phyloP scores from a whole-genome alignment of 2,329 filamentous ascomycete genomes.

The Aspergillus brunneoviolaceus region DNA sequence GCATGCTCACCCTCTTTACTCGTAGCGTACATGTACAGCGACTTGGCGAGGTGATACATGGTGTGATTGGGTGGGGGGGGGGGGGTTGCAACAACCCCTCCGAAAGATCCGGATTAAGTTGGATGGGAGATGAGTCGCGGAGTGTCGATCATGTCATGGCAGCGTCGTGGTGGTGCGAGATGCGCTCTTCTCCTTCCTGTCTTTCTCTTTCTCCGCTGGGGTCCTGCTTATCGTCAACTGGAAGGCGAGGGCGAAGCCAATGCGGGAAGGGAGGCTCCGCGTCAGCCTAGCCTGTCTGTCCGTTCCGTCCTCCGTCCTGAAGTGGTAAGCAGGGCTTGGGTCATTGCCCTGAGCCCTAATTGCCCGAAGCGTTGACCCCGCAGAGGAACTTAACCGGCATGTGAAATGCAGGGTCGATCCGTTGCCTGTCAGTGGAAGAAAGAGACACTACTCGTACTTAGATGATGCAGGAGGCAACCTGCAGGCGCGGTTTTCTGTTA shows the following conservation, averaged over 20 bases:
- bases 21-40: conserved; percentile 89
- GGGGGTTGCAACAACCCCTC: conserved; percentile 24
- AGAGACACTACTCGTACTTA: too few species aligned
- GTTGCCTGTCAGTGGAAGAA: too few species aligned
- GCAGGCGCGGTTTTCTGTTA: too few species aligned
- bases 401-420: conserved; percentile 2
- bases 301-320: conserved; percentile 7
- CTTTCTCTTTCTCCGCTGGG: neutral
- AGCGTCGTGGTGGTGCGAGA: neutral
- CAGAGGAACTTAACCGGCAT: neutral
- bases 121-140: conserved; percentile 5
- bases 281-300: conserved; percentile 20
- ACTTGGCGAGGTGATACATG: conserved; percentile 97
- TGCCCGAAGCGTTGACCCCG: conserved; percentile 14
- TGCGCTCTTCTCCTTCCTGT: neutral
- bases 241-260: neutral
- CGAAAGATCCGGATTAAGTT: conserved; percentile 15
- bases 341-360: conserved; percentile 23
- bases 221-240: too few species aligned
- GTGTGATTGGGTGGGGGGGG: conserved; percentile 25
- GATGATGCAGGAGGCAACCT: too few species aligned
- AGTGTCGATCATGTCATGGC: conserved; percentile 22
- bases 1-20: conserved; percentile 79
- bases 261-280: conserved; percentile 14
- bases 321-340: conserved; percentile 32